Conservation (phyloP, 176 grass and related monocot genomes). For the Pontederia paniculata region DNA sequence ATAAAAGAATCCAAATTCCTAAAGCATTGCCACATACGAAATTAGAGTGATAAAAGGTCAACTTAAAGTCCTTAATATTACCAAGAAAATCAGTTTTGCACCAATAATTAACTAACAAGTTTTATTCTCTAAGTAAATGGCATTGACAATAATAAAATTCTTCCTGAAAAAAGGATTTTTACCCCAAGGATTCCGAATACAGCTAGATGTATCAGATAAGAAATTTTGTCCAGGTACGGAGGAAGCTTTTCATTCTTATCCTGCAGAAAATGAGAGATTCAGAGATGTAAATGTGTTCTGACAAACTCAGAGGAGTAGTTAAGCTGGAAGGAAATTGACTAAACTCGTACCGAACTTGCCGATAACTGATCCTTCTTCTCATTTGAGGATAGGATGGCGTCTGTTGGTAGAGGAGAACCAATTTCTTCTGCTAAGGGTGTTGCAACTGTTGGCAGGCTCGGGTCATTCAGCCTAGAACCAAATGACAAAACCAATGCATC, state of each 20-base stretch:
- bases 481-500: constrained; percentile 23
- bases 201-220: constrained; percentile 67
- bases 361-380: constrained; percentile 1
- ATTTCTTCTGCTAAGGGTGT: constrained; percentile 15
- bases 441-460: not conserved
- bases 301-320: not conserved
- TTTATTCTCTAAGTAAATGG: not conserved
- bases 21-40: too few species aligned
- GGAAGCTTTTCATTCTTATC: constrained; percentile 47
- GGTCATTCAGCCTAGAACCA: constrained; percentile 4
- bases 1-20: too few species aligned
- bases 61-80: too few species aligned
- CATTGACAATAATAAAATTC: not conserved
- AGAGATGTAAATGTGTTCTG: not conserved
- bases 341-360: not conserved
- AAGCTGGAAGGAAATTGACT: not conserved
- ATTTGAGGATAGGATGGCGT: constrained; percentile 6
- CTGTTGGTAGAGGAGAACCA: constrained; percentile 15
- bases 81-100: not conserved
- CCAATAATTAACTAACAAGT: not conserved
- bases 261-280: constrained; percentile 28
- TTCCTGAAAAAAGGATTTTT: constrained; percentile 14
- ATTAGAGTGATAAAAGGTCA: too few species aligned
- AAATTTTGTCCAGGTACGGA: constrained; percentile 46
- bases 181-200: constrained; percentile 85